Percentiles rank a stretch among this genome's conserved stretches.
phyloP scores from a whole-genome alignment of 2,329 filamentous ascomycete species.

The Ascochyta clinopodiicola region DNA sequence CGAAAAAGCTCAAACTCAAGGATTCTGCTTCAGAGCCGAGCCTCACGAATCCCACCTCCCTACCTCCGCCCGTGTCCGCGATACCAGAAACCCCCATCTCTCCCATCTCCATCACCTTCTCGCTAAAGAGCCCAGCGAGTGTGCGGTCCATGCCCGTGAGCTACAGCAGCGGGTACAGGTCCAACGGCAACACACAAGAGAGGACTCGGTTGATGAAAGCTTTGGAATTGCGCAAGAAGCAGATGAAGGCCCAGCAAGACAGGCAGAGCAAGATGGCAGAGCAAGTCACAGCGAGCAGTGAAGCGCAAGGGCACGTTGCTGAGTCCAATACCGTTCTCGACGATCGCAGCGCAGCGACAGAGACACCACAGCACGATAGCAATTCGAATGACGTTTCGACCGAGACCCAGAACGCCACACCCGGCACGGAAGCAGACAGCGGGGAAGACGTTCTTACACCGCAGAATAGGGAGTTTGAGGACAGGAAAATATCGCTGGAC shows the following conservation, averaged over 20 bases:
- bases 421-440: neutral
- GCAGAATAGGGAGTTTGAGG: constrained; percentile 14
- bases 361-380: constrained; percentile 10
- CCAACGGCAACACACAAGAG: constrained; percentile 77
- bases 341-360: constrained; percentile 1
- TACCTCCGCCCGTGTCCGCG: constrained; percentile 45
- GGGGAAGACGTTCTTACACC: constrained; percentile 1
- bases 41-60: constrained; percentile 36
- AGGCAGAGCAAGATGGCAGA: constrained; percentile 33
- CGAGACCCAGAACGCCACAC: neutral
- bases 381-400: neutral
- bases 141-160: constrained; percentile 54
- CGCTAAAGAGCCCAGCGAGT: constrained; percentile 48
- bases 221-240: constrained; percentile 85
- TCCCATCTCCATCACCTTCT: constrained; percentile 48
- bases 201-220: constrained; percentile 94
- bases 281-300: constrained; percentile 1
- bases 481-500: constrained; percentile 22
- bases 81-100: constrained; percentile 43
- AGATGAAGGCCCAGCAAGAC: constrained; percentile 58
- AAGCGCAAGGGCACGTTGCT: constrained; percentile 12
- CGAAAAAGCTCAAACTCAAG: constrained; percentile 46
- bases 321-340: neutral
- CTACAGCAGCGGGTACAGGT: constrained; percentile 46
- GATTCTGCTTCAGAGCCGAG: constrained; percentile 37